phyloP scores from a whole-genome alignment of 2,329 filamentous ascomycete species.

The Tympanopsis confertula region DNA sequence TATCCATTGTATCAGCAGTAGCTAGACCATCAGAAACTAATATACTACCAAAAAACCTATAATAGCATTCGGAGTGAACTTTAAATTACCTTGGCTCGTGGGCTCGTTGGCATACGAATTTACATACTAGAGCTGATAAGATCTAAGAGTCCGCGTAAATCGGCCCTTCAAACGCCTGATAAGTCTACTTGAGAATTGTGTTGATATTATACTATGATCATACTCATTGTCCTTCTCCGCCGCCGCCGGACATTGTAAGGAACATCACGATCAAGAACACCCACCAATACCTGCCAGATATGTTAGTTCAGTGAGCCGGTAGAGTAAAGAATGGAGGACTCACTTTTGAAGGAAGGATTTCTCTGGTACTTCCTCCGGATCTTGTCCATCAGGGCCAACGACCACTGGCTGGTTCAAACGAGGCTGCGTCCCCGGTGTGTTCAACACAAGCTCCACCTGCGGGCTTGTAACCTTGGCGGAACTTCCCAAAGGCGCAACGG shows the following conservation, averaged over 20 bases:
- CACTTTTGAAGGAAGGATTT: conserved; percentile 30
- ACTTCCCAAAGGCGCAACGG: conserved; percentile 1
- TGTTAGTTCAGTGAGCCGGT: neutral
- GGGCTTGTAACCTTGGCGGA: neutral
- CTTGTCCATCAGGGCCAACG: conserved; percentile 21
- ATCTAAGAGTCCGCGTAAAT: no score
- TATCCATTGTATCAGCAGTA: no score
- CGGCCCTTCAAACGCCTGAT: no score
- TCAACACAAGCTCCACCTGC: conserved; percentile 18
- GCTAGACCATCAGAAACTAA: no score
- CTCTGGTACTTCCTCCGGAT: conserved; percentile 21
- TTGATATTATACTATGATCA: neutral
- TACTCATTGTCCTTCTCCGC: conserved; percentile 13
- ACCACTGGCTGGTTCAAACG: conserved; percentile 25
- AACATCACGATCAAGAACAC: conserved; percentile 25
- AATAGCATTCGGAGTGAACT: no score
- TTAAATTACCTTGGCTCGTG: no score
- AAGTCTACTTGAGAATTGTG: no score
- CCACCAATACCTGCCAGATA: conserved; percentile 28
- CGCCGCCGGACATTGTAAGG: conserved; percentile 25
- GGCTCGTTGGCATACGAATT: no score
- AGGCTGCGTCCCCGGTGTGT: conserved; percentile 18
- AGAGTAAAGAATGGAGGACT: conserved; percentile 7
- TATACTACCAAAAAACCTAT: no score
- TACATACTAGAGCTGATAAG: no score